These are phyloP conservation scores for Sporothrix euskadiensis DNA, from an alignment of 2,329 filamentous ascomycete species.

Conservation along the genomic window DNA sequence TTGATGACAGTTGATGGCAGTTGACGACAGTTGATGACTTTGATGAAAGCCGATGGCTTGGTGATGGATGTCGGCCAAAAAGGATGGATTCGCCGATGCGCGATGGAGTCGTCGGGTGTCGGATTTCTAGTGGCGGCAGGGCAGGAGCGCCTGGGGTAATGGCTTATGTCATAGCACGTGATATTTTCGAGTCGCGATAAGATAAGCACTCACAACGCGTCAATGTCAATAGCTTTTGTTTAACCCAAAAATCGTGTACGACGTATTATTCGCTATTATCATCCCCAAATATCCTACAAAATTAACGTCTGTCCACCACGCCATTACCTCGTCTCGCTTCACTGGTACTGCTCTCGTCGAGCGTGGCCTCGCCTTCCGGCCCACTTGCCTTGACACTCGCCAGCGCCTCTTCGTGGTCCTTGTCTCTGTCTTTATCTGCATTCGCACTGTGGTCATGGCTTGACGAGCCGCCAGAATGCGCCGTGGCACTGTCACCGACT, in stretches of 20 bases:
- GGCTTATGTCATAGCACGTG: slow-evolving; percentile 7
- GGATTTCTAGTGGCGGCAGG: slow-evolving; percentile 13
- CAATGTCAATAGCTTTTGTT: background rate
- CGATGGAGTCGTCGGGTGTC: background rate
- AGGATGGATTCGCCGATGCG: background rate
- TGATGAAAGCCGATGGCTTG: background rate
- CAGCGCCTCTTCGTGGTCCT: slow-evolving; percentile 32
- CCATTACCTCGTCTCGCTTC: background rate
- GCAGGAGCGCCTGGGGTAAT: background rate
- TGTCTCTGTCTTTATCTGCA: background rate
- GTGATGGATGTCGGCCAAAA: background rate
- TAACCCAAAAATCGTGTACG: background rate
- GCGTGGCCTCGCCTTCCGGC: slow-evolving; percentile 33
- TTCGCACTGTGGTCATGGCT: background rate
- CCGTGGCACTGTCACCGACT: slow-evolving; percentile 12
- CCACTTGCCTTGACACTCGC: slow-evolving; percentile 39
- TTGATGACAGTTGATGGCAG: background rate
- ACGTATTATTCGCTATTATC: background rate
- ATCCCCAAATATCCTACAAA: background rate
- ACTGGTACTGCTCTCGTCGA: slow-evolving; percentile 30
- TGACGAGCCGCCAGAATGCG: background rate
- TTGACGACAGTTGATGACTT: slow-evolving; percentile 32
- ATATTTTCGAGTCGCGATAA: background rate
- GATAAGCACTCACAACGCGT: background rate
- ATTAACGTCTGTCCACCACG: background rate